Conservation (phyloP, 2,329 filamentous ascomycete species). For the Raffaelea ambrosiae region DNA sequence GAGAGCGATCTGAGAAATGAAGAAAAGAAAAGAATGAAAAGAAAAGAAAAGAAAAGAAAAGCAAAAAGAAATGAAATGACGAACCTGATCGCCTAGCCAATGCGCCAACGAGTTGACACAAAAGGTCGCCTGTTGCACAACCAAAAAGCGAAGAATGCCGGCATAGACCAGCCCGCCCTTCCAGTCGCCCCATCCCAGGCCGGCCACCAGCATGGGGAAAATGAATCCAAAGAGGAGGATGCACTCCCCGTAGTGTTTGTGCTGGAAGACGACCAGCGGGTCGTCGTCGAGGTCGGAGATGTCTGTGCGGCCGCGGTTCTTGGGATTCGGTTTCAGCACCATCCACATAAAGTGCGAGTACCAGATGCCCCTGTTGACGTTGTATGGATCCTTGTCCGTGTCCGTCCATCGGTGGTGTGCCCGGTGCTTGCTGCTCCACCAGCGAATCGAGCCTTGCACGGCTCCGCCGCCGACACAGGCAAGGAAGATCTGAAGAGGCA, state of each 20-base stretch:
- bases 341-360: conserved; percentile 88
- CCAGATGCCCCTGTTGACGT: conserved; percentile 76
- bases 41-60: no score
- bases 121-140: conserved; percentile 88
- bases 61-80: no score
- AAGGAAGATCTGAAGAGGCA: conserved; percentile 73
- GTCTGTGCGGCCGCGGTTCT: conserved; percentile 78
- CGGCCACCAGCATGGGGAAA: conserved; percentile 67
- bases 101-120: conserved; percentile 87
- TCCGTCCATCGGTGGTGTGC: conserved; percentile 89
- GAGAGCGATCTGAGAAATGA: no score
- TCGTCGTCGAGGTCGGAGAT: conserved; percentile 85
- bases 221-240: conserved; percentile 69
- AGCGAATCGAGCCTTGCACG: conserved; percentile 77
- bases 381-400: conserved; percentile 87
- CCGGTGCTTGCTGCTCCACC: conserved; percentile 82
- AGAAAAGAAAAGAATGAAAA: no score
- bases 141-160: conserved; percentile 78
- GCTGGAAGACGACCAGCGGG: conserved; percentile 77
- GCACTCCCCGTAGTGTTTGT: conserved; percentile 75
- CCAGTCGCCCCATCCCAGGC: conserved; percentile 75
- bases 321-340: conserved; percentile 89
- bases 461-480: conserved; percentile 74
- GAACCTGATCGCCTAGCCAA: conserved; percentile 89
- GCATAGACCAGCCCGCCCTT: conserved; percentile 75